Base-by-base conservation (phyloP, 192 early-diverging fungal species). In the Geosiphon pyriformis region DNA sequence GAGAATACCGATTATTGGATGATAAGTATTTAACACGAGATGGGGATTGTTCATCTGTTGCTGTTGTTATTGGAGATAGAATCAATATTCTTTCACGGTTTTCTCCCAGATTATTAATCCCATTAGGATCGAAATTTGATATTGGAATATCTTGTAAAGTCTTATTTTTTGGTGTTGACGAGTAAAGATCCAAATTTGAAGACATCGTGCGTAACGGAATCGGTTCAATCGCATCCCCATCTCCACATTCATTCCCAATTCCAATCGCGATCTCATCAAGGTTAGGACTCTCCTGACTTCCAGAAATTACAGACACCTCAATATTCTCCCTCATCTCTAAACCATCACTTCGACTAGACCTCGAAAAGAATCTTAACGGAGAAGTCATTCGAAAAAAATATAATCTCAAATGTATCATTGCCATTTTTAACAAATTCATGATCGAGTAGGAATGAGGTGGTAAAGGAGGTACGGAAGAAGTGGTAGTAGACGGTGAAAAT, bases 331-430 rank as follows among this genome's bases (percentile, higher is more conserved):
- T n/a, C n/a, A n/a, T n/a, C n/a, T n/a, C n/a, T n/a, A n/a, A n/a
- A n/a, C n/a, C n/a, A n/a, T n/a, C n/a, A n/a, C n/a, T n/a, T n/a
- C n/a, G n/a, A n/a, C n/a, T n/a, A n/a, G 26, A 50, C 22, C 20
- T 27, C 31, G 37, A 65, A 34, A 65, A 12, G 51, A 12, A n/a
- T 54, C 51, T 17, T 34, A 65, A 35, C 26, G 49, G 63, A 17
- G 51, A 54, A 22, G 23, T 35, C 18, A 65, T 22, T 37, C 46
- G 63, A 34, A 35, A 20, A 65, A 65, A 6, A 32, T 54, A 48
- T 29, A 42, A 51, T 65, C 33, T 52, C 18, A 54, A 23, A 34
- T 35, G 31, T 23, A 26, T 54, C 25, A 35, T 12, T 22, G 25
- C 25, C 46, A 42, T 34, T 2, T 33, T 48, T n/a, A 64, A n/a